Evolutionary conservation across 345 rosid genomes (phyloP).

Genomic region (Dovyalis caffra): DNA sequence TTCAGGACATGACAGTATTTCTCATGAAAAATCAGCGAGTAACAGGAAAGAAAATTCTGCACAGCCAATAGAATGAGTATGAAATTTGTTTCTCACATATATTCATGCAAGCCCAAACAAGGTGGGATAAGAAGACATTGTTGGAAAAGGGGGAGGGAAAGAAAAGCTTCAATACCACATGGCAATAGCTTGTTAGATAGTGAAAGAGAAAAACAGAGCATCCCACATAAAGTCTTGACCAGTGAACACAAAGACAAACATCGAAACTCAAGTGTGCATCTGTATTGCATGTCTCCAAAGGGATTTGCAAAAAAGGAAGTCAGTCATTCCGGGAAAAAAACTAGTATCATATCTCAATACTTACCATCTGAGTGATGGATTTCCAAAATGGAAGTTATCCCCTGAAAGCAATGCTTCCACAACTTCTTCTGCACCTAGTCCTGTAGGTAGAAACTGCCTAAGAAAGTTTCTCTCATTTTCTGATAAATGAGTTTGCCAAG

Average conservation of each 20-base stretch:
- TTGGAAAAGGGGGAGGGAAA: not conserved
- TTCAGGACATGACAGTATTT: not conserved
- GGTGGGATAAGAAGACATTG: not conserved
- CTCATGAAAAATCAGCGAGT: not conserved
- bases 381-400: constrained; percentile 81
- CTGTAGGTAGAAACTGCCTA: constrained; percentile 78
- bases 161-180: not conserved
- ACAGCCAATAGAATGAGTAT: not conserved
- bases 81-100: not conserved
- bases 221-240: not conserved
- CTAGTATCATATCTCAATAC: constrained; percentile 21
- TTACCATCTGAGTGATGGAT: constrained; percentile 75
- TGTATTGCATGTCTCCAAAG: not conserved
- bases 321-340: not conserved
- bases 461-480: constrained; percentile 68
- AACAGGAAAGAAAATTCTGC: not conserved
- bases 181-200: not conserved
- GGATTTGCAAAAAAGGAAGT: not conserved
- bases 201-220: not conserved
- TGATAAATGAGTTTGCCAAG: constrained; percentile 66
- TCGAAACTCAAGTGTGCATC: not conserved
- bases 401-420: constrained; percentile 64
- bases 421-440: constrained; percentile 47
- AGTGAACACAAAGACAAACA: not conserved
- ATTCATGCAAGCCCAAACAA: not conserved